Base-by-base conservation (phyloP, 208 protist genomes). In the Wallacemonas sp. region DNA sequence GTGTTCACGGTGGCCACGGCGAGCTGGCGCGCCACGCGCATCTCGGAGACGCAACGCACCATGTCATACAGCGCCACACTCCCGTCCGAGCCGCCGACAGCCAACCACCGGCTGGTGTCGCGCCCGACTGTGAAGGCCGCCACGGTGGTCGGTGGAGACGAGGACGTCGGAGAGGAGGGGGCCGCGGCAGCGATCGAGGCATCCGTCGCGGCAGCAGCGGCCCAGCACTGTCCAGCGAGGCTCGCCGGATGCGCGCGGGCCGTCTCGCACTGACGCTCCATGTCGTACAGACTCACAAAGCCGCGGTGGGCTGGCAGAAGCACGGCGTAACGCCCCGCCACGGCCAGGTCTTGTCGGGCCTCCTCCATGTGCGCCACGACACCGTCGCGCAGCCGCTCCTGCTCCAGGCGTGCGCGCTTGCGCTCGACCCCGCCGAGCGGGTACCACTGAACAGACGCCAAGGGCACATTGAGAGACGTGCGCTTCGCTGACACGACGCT, bases 61-160 rank as follows among this genome's bases (percentile, higher is more conserved):
- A 80, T 32, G 65, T 60, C 34, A 55, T 68, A 81, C 44, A 82
- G 63, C 14, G 26, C 34, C 19, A 82, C 39, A n/a, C 43, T 36
- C 24, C 72, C 77, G 38, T 66, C 57, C 4, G 16, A 30, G 46
- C 49, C 27, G 9, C 61, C 68, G 32, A 79, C 61, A 2, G 72
- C 67, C 19, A 83, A 23, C 77, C 77, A 83, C 5, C 2, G 14
- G 1, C 60, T 60, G 12, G 74, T 5, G 16, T 6, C 17, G 16
- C 3, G 26, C 14, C 39, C 41, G 5, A 29, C 57, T 5, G 30
- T 21, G 32, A 43, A 39, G 16, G 30, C 26, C 9, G 38, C 52
- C 2, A 58, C 52, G 29, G 24, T 41, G 14, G 36, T 6, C 36
- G n/a, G n/a, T n/a, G n/a, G n/a, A n/a, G n/a, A n/a, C n/a, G n/a